Base-by-base conservation (phyloP, 257 asterid genomes). In the Coffea canephora region DNA sequence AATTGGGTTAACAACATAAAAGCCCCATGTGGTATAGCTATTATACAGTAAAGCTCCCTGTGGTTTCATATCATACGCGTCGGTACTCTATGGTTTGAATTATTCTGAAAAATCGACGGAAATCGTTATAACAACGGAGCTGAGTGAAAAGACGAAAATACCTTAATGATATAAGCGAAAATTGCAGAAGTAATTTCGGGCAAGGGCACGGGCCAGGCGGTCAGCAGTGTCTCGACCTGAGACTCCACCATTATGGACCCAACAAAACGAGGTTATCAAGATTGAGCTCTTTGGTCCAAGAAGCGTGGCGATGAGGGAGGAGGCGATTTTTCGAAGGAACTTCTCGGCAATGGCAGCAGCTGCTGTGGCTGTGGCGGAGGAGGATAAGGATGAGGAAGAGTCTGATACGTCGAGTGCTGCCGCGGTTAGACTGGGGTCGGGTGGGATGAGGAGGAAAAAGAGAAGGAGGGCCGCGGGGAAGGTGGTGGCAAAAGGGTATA, bases 161-260 rank as follows among this genome's bases (percentile, higher is more conserved):
- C 34, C 34, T 1, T 31, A 31, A 31, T 31, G 34, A 31, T 31
- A 31, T 31, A 31, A 31, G 34, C 0, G 34, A 31, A 31, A 31
- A 31, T 31, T 31, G 34, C 34, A 31, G 34, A 31, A 31, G 34
- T 31, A 96, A 69, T 83, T 90, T 11, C 90, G 85, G 57, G 88
- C 89, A 77, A 95, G 72, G 6, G 91, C 43, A 10, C 93, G 90
- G 50, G 99, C 99, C 82, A 92, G 83, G 48, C 90, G 84, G 74
- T 92, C 96, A 16, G 90, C 91, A 45, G 89, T 91, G 15, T 93
- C 93, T 1, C 86, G 88, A 79, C 94, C 92, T 69, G 87, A 49
- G 74, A 84, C 90, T 82, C 97, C 99, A 95, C 99, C 99, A 95
- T 76, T 92, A 97, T 18, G 97, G 94, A 15, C 99, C 98, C 54